Evolutionary conservation across 139 green algal species (phyloP).

Genomic region (Pseudopediastrum boryanum): DNA sequence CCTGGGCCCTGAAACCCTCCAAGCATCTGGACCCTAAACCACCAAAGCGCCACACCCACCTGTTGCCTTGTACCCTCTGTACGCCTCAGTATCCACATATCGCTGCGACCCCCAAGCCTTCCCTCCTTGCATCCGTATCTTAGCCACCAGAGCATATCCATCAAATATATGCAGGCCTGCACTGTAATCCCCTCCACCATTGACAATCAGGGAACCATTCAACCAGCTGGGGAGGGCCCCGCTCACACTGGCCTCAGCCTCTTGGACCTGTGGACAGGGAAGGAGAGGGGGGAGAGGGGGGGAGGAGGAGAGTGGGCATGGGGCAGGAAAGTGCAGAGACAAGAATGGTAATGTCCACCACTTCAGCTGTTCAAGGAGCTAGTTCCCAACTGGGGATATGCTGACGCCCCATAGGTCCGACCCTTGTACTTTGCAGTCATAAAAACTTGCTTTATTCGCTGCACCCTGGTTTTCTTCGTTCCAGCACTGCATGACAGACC

Average conservation of each 20-base stretch:
- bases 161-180: constrained; percentile 81
- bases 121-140: constrained; percentile 54
- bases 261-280: not conserved
- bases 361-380: not conserved
- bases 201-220: constrained; percentile 58
- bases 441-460: not conserved
- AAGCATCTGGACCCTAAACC: too few relatives aligned
- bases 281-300: too few relatives aligned
- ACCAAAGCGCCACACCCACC: too few relatives aligned
- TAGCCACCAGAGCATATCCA: constrained; percentile 68
- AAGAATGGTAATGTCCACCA: not conserved
- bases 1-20: too few relatives aligned
- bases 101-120: constrained; percentile 40
- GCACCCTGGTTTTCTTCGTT: not conserved
- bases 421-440: too few relatives aligned
- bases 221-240: constrained; percentile 64
- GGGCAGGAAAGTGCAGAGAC: not conserved
- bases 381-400: not conserved
- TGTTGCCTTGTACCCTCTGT: constrained; percentile 26
- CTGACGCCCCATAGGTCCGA: too few relatives aligned
- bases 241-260: constrained; percentile 35
- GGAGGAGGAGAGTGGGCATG: not conserved
- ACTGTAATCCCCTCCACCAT: constrained; percentile 61
- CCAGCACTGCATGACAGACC: too few relatives aligned
- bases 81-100: constrained; percentile 50